Evolutionary conservation across 202 grass and related monocot species (phyloP), one percentile per base, ranked within the genome.

Genomic region (Musa balbisiana): DNA sequence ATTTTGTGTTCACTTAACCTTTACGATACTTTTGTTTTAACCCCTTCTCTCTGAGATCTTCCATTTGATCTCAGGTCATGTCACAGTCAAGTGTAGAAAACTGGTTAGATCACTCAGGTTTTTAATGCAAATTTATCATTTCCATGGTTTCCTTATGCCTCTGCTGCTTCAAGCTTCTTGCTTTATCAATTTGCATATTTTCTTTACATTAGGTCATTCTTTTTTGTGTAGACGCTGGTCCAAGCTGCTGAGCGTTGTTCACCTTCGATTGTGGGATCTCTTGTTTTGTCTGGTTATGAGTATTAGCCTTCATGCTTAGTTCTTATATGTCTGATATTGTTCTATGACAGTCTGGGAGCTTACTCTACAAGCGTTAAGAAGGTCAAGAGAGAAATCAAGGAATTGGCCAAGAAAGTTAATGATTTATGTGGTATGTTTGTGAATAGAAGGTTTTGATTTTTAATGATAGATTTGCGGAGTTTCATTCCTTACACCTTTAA

Each of bases 371-470:
- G 78, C 75, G 89, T 91, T 24, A 91, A 95, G 84, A 90, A 89
- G 72, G 89, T 77, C 0, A 86, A 95, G 80, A 95, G 93, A 84
- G 93, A 97, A 84, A 97, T 97, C 19, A 97, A 97, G 58, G 93
- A 91, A 25, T 81, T 87, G 80, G 90, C 90, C 11, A 97, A 97
- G 83, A 91, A 87, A 67, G 92, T 97, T 9, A 97, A 97, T 52
- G 90, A 93, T 20, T 79, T 93, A 2, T 90, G 87, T 65, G 92
- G 89, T 96, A 67, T 26, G 64, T 59, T 59, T 25, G 21, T 19
- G 17, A 23, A 24, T 22, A 11, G 11, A 24, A 64, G 9, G 8
- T 23, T 64, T 64, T 64, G 23, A 10, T 23, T 23, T 21, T 8
- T 64, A 23, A 23, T 21, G 10, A 24, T 25, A 23, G 62, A 25